Base-by-base conservation (phyloP, 2,329 filamentous ascomycete genomes). In the Penicillium sp. region DNA sequence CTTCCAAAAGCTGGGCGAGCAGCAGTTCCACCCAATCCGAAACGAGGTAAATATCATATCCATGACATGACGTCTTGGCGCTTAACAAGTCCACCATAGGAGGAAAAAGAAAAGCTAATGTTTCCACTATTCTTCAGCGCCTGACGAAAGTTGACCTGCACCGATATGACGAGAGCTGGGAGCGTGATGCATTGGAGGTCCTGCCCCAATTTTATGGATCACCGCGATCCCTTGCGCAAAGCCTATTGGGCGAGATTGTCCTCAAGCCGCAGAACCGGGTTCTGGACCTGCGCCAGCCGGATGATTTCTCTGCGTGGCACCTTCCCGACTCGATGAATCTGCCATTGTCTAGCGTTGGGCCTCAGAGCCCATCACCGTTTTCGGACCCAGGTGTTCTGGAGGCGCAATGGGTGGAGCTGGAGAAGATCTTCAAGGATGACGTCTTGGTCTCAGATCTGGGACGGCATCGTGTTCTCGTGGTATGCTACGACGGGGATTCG, bases 101-200 rank as follows among this genome's bases (percentile, higher is more conserved):
- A 52, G 51, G 27, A n/a, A 36, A 23, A 39, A 23, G 9, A 23
- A 44, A 45, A 27, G 13, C 38, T 55, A 50, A 58, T 19, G 6
- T 7, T 31, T 43, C 17, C 12, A 25, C 36, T 45, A 47, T 54
- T 35, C 42, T 44, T 2, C 59, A 82, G 80, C 72, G 75, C 29
- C 72, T 85, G 44, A 72, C 73, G 6, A 74, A 75, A 4, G 80
- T 83, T 21, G 82, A 85, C 58, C 72, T 79, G 6, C 79, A 84
- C 66, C 79, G 79, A 10, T 85, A 85, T 58, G 82, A 85, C 54
- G 80, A 83, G 62, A 75, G 76, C 35, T 85, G 83, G 82, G 82
- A 84, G 65, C 74, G 75, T 5, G 70, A 74, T 3, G 76, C 79
- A 1, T 59, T 73, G 4, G 68, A 75, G 0, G 74, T 77, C 0